Base-by-base conservation (phyloP, 331 rosid genomes). In the Acacia concinna region DNA sequence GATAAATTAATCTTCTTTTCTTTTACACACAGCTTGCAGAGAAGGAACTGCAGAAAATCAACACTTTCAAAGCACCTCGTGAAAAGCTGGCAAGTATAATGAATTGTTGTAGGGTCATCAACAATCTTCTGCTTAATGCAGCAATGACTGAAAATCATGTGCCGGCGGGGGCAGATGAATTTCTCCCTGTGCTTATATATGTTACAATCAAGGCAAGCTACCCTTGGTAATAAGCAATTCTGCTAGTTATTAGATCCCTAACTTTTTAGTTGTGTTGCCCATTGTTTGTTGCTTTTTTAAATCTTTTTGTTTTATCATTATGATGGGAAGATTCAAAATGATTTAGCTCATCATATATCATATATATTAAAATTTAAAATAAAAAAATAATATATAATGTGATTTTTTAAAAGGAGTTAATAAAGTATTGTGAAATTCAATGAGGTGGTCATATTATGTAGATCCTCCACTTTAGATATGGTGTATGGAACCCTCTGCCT, bases 171-270 rank as follows among this genome's bases (percentile, higher is more conserved):
- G 93, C 94, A 25, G 95, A 92, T 79, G 97, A 85, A 81, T 90
- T 92, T 77, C 95, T 90, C 59, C 93, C 95, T 40, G 90, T 92
- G 57, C 95, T 92, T 71, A 92, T 90, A 73, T 92, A 87, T 76
- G 89, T 92, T 60, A 86, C 71, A 31, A 92, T 92, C 91, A 92
- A 90, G 97, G 93, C 97, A 87, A 92, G 97, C 89, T 75, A 75
- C 74, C 75, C 89, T 90, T 86, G 91, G 93, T 92, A 88, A 92
- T 88, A 83, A 64, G 80, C 74, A 88, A 83, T 76, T 78, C 65
- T 75, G 56, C 84, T 78, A 40, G 73, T 80, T 60, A 59, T 81
- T 35, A 41, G 52, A 38, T 59, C 57, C 32, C 31, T 64, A 46
- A 37, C 5, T 67, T 75, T 68, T 63, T 63, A 9, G 49, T 31